Evolutionary conservation across 345 rosid species (phyloP).

Genomic region (Salix caprea): DNA sequence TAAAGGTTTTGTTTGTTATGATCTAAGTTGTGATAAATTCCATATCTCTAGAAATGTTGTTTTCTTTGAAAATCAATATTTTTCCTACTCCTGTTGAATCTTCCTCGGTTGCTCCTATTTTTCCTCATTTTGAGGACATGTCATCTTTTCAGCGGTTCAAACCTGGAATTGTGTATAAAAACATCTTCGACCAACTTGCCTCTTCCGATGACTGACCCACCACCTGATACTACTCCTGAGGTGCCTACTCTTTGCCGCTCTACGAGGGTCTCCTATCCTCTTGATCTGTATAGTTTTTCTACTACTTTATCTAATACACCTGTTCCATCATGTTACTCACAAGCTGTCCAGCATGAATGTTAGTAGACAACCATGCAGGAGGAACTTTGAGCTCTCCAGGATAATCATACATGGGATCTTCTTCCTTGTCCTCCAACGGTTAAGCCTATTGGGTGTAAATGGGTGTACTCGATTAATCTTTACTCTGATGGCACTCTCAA

Average conservation of each 20-base stretch:
- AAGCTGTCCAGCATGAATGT: no score
- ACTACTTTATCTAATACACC: not conserved
- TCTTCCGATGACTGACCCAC: not conserved
- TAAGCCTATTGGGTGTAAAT: no score
- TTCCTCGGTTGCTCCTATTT: not conserved
- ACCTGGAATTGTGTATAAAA: not conserved
- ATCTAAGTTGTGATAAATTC: no score
- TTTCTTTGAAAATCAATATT: not conserved
- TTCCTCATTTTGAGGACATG: not conserved
- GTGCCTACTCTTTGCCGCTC: accelerated
- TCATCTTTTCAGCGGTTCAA: not conserved
- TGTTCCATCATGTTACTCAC: no score
- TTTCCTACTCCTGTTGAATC: not conserved
- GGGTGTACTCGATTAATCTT: no score
- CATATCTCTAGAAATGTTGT: not conserved
- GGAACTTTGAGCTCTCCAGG: no score
- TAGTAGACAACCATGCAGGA: no score
- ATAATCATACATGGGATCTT: no score
- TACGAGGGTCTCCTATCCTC: no score
- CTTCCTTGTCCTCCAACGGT: no score
- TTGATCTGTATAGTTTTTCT: not conserved
- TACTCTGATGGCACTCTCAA: no score
- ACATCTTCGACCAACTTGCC: not conserved
- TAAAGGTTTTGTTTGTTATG: not conserved
- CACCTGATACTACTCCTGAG: not conserved